These are phyloP conservation scores for Tylopilus intermedius DNA, from an alignment of 768 basidiomycete genomes.

Conservation along the genomic window DNA sequence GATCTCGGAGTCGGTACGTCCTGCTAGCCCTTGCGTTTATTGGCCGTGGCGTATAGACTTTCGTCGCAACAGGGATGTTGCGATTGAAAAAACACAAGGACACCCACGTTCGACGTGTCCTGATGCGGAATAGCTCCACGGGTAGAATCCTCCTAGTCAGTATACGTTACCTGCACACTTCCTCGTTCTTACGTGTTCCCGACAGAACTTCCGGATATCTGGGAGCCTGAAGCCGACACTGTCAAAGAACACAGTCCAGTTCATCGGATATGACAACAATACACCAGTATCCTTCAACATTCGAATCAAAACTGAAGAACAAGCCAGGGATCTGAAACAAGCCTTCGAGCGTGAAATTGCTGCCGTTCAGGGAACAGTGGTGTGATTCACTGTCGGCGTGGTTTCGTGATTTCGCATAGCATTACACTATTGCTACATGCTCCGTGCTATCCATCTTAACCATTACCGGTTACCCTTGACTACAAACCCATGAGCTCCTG, in stretches of 20 bases:
- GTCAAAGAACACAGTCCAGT: constrained; percentile 51
- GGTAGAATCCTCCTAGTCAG: constrained; percentile 73
- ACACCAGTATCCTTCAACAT: constrained; percentile 57
- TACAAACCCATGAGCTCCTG: background rate
- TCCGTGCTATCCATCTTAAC: constrained; percentile 12
- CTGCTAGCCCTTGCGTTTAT: background rate
- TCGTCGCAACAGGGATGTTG: constrained; percentile 47
- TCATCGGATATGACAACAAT: constrained; percentile 63
- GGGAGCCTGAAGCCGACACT: constrained; percentile 50
- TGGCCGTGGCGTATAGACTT: background rate
- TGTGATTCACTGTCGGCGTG: background rate
- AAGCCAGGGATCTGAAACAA: constrained; percentile 52
- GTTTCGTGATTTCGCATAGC: constrained; percentile 14
- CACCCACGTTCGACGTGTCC: constrained; percentile 50
- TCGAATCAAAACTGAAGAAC: constrained; percentile 54
- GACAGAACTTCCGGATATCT: constrained; percentile 74
- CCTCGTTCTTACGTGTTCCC: constrained; percentile 7
- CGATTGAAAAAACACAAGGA: constrained; percentile 73
- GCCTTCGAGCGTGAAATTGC: constrained; percentile 61
- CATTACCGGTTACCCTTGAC: background rate
- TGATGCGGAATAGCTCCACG: constrained; percentile 68
- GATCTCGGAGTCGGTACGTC: constrained; percentile 64
- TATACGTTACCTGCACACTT: constrained; percentile 8
- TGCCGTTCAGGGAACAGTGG: constrained; percentile 31
- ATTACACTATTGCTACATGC: constrained; percentile 25